Evolutionary conservation across 495 filamentous ascomycete species (phyloP), one percentile per base, ranked within the genome.

Genomic region (Lentithecium fluviatile): DNA sequence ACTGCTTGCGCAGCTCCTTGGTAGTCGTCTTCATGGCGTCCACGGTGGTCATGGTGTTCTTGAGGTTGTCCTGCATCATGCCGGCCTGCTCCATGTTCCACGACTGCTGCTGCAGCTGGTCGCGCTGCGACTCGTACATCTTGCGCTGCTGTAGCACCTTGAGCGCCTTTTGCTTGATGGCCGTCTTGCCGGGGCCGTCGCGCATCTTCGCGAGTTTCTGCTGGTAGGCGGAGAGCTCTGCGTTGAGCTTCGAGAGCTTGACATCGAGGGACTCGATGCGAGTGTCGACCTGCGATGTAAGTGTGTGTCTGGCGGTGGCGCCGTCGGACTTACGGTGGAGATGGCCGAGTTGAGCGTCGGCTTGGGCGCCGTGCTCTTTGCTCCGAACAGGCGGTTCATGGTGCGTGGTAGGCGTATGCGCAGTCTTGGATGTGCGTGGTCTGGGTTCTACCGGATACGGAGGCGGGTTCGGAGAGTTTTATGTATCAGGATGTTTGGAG

Each of bases 41-140:
- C 15, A 97, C 91, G 0, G 94, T 97, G 20, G 91, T 94, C 92
- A 97, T 96, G 52, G 95, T 92, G 73, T 97, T 97, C 71, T 96
- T 95, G 34, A 98, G 85, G 68, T 98, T 97, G 75, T 97, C 94
- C 76, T 94, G 91, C 95, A 98, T 97, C 81, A 95, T 96, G 73
- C 89, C 88, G 6, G 94, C 94, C 72, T 97, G 94, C 74, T 97
- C 92, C 92, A 98, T 97, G 77, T 97, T 98, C 94, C 94, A 97
- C 12, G 88, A 88, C 74, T 97, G 94, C 66, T 88, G 84, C 74
- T 95, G 90, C 54, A 97, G 86, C 76, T 98, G 91, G 65, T 97
- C 93, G 17, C 91, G 88, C 77, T 98, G 93, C 10, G 80, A 77
- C 74, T 98, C 94, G 83, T 97, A 96, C 76, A 93, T 87, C 70